Conservation (phyloP, 2,329 filamentous ascomycete species). For the Ophiostoma sp. region DNA sequence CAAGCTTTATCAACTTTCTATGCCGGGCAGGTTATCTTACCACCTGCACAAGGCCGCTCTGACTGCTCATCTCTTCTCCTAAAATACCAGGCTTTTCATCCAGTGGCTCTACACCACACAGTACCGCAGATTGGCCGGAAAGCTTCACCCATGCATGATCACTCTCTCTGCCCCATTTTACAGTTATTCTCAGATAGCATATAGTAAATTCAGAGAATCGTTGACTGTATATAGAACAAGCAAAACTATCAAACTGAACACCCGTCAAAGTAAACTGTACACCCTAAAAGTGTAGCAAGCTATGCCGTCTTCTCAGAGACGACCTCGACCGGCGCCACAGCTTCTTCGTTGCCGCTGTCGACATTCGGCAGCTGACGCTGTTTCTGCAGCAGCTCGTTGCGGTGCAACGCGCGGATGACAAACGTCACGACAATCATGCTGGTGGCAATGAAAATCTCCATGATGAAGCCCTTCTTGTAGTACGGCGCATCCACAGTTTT, state of each 20-base stretch:
- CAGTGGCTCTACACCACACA: too few species aligned
- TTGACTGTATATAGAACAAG: not conserved
- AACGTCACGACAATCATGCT: constrained; percentile 27
- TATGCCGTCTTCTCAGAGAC: not conserved
- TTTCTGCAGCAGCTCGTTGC: constrained; percentile 6
- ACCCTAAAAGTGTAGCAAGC: not conserved
- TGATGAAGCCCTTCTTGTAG: constrained; percentile 36
- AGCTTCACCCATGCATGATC: not conserved
- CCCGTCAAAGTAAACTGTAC: not conserved
- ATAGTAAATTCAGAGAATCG: not conserved
- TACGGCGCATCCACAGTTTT: constrained; percentile 35
- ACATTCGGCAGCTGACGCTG: constrained; percentile 35
- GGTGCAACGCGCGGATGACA: constrained; percentile 21
- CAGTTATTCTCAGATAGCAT: not conserved
- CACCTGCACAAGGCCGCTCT: too few species aligned
- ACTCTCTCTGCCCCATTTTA: not conserved
- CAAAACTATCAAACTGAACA: not conserved
- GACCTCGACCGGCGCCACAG: not conserved
- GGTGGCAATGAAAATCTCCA: constrained; percentile 33
- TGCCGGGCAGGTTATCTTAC: too few species aligned
- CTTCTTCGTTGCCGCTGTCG: constrained; percentile 34
- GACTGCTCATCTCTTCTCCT: too few species aligned
- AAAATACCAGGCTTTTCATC: too few species aligned
- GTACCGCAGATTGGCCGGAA: too few species aligned
- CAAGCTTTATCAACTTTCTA: too few species aligned